These are phyloP conservation scores for button mushroom (Agaricus bisporus) DNA, from an alignment of 768 basidiomycete species.

Conservation along the genomic window DNA sequence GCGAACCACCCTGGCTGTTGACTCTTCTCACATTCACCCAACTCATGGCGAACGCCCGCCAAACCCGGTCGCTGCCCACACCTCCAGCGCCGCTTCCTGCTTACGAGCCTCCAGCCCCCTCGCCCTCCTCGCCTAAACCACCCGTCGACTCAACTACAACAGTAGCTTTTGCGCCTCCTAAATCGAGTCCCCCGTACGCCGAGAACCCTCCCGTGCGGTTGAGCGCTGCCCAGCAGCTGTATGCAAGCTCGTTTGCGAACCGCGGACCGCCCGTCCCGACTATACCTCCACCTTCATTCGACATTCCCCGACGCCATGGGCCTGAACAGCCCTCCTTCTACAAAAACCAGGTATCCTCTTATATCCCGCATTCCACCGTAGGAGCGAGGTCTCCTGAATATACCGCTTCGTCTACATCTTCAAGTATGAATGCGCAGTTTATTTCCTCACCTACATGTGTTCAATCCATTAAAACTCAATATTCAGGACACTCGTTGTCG, in stretches of 20 bases:
- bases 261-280: background rate
- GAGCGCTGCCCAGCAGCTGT: conserved; percentile 13
- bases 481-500: background rate
- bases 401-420: conserved; percentile 1
- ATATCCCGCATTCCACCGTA: background rate
- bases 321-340: background rate
- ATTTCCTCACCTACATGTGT: background rate
- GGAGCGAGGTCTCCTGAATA: conserved; percentile 1
- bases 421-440: background rate
- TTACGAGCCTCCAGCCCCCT: background rate
- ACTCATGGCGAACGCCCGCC: background rate
- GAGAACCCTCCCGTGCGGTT: conserved; percentile 2
- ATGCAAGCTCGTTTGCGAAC: conserved; percentile 12
- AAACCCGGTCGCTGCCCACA: conserved; percentile 1
- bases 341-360: conserved; percentile 1
- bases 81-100: background rate
- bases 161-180: background rate
- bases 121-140: background rate
- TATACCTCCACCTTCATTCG: conserved; percentile 1
- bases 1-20: too few relatives aligned
- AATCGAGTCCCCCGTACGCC: background rate
- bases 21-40: background rate
- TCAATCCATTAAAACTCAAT: background rate
- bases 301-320: background rate
- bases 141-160: background rate